Conservation (phyloP, 75 land plant species). For the Pinus albicaulis region DNA sequence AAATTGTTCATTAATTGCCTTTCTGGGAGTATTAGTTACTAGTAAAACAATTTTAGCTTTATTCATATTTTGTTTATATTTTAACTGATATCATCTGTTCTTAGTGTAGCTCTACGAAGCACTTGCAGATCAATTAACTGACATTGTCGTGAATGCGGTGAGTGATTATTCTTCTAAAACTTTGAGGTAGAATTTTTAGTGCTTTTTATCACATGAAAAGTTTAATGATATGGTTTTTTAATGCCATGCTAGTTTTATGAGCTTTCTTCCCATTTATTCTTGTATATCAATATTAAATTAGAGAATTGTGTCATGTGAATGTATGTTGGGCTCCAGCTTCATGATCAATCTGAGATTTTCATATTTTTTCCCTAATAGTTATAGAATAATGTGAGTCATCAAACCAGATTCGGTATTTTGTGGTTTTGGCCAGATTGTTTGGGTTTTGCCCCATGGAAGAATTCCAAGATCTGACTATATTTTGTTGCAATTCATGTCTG, state of each 20-base stretch:
- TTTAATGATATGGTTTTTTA: background rate
- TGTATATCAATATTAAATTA: background rate
- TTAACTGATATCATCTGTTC: background rate
- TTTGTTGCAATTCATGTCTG: too few relatives aligned
- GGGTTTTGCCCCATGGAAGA: too few relatives aligned
- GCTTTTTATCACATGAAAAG: background rate
- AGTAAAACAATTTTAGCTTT: background rate
- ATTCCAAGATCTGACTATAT: too few relatives aligned
- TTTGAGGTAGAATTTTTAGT: background rate
- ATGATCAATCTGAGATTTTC: too few relatives aligned
- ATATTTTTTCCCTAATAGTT: too few relatives aligned
- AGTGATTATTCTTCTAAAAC: slow-evolving; percentile 9
- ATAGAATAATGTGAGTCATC: too few relatives aligned
- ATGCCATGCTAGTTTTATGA: background rate
- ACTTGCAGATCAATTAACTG: slow-evolving; percentile 92
- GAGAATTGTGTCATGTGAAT: background rate
- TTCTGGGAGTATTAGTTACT: background rate
- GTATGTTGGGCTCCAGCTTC: too few relatives aligned
- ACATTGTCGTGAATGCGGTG: slow-evolving; percentile 93
- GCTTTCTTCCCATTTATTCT: background rate
- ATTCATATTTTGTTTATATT: background rate
- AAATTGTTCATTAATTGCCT: background rate
- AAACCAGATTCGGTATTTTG: too few relatives aligned
- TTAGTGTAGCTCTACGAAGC: slow-evolving; percentile 77
- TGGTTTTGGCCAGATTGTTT: too few relatives aligned